Percentiles rank a stretch among this genome's conserved stretches.
phyloP scores from a whole-genome alignment of 129 eudicot species.

The Gnaphalium uliginosum region DNA sequence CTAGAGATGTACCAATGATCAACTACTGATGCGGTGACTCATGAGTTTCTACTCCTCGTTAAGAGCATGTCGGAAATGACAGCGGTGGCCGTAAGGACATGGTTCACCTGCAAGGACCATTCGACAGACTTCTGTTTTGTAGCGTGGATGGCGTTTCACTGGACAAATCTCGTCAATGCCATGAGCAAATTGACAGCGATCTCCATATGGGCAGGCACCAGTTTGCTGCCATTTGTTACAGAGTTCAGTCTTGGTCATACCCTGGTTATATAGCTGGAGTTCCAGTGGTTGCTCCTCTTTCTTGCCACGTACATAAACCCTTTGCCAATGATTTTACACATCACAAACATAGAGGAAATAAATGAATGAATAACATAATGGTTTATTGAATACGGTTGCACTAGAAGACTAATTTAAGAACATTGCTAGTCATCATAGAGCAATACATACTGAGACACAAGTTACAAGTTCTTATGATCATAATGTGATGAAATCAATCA shows the following conservation, averaged over 20 bases:
- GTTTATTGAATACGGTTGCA: slow-evolving; percentile 8
- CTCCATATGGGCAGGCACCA: slow-evolving; percentile 87
- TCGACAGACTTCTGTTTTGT: slow-evolving; percentile 90
- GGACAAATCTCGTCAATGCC: slow-evolving; percentile 87
- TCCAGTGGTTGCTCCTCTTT: slow-evolving; percentile 60
- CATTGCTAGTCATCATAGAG: not conserved
- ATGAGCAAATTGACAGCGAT: slow-evolving; percentile 86
- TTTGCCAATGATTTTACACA: slow-evolving; percentile 47
- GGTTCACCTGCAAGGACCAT: slow-evolving; percentile 76
- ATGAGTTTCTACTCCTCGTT: slow-evolving; percentile 64
- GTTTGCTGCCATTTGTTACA: slow-evolving; percentile 98
- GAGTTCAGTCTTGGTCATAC: slow-evolving; percentile 84
- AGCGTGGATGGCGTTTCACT: slow-evolving; percentile 92
- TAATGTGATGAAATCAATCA: not conserved
- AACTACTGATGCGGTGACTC: slow-evolving; percentile 30
- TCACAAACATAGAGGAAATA: slow-evolving; percentile 4
- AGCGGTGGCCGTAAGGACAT: slow-evolving; percentile 95
- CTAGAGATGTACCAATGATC: slow-evolving; percentile 18
- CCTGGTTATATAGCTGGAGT: slow-evolving; percentile 76
- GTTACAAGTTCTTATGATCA: not conserved
- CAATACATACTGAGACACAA: not conserved
- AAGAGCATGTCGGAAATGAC: slow-evolving; percentile 89
- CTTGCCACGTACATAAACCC: slow-evolving; percentile 61
- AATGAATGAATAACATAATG: not conserved
- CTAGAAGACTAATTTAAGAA: not conserved